These are phyloP conservation scores for Rhynchosporium secalis DNA, from an alignment of 2,329 filamentous ascomycete genomes.

Conservation along the genomic window DNA sequence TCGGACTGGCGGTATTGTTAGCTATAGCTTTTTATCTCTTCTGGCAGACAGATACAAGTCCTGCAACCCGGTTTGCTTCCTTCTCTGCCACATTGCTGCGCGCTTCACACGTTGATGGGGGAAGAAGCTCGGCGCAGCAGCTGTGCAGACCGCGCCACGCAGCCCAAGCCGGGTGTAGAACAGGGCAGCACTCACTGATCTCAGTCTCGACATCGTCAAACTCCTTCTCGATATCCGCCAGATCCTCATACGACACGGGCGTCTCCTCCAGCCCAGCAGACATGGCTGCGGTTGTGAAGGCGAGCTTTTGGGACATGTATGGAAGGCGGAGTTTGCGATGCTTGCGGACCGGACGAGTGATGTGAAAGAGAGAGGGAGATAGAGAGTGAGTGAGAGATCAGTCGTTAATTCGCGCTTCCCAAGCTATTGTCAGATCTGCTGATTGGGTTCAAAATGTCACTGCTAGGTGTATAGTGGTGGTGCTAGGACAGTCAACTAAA, in stretches of 20 bases:
- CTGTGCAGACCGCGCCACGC: neutral
- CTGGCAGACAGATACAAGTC: neutral
- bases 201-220: slow-evolving; percentile 83
- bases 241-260: slow-evolving; percentile 68
- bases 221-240: slow-evolving; percentile 77
- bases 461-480: neutral
- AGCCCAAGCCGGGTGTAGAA: neutral
- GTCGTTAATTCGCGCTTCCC: too few species aligned
- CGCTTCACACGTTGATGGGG: neutral
- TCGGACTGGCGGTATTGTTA: slow-evolving; percentile 56
- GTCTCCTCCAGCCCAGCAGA: slow-evolving; percentile 43
- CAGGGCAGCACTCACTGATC: slow-evolving; percentile 58
- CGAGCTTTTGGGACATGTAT: slow-evolving; percentile 34
- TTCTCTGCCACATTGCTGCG: neutral
- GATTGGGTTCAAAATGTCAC: slow-evolving; percentile 12
- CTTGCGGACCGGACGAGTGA: neutral
- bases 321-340: neutral
- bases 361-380: neutral
- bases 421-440: too few species aligned
- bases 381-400: neutral
- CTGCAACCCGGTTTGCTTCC: neutral
- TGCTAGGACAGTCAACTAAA: neutral
- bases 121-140: neutral
- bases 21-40: slow-evolving; percentile 6
- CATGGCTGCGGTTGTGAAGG: slow-evolving; percentile 38